These are phyloP conservation scores for Cystobasidium pallidum DNA, from an alignment of 1,284 basidiomycete genomes.

Conservation along the genomic window DNA sequence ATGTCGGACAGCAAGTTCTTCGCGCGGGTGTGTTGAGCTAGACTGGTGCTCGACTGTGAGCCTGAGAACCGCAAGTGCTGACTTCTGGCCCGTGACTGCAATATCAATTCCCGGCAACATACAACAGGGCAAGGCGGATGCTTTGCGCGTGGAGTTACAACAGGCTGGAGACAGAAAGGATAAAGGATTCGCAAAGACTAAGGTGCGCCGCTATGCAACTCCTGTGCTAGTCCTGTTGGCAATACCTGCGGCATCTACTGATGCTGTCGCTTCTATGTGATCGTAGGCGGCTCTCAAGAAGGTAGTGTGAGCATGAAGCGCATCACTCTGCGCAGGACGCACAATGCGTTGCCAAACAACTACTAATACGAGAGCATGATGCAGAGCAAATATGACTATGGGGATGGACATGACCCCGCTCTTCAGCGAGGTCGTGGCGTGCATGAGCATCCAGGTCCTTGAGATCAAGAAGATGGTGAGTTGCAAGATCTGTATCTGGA, in stretches of 20 bases:
- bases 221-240: not conserved
- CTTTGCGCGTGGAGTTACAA: constrained; percentile 68
- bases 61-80: not conserved
- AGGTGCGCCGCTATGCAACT: constrained; percentile 4
- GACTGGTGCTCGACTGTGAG: not conserved
- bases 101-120: not conserved
- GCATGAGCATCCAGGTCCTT: constrained; percentile 80
- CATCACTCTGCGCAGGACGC: not conserved
- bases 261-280: not conserved
- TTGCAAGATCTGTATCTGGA: not conserved
- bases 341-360: not conserved
- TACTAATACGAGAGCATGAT: not conserved
- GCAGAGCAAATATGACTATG: constrained; percentile 86
- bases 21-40: constrained; percentile 25
- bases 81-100: not conserved
- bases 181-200: constrained; percentile 81
- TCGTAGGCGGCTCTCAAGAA: constrained; percentile 91
- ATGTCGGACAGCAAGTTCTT: constrained; percentile 46
- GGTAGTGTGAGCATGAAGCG: constrained; percentile 61
- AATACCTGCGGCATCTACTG: not conserved
- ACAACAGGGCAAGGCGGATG: constrained; percentile 44
- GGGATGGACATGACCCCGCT: constrained; percentile 79
- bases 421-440: constrained; percentile 86
- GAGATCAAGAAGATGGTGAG: constrained; percentile 97
- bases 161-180: constrained; percentile 72